Base-by-base conservation (phyloP, 495 filamentous ascomycete genomes). In the Trichocladium uniseriatum region DNA sequence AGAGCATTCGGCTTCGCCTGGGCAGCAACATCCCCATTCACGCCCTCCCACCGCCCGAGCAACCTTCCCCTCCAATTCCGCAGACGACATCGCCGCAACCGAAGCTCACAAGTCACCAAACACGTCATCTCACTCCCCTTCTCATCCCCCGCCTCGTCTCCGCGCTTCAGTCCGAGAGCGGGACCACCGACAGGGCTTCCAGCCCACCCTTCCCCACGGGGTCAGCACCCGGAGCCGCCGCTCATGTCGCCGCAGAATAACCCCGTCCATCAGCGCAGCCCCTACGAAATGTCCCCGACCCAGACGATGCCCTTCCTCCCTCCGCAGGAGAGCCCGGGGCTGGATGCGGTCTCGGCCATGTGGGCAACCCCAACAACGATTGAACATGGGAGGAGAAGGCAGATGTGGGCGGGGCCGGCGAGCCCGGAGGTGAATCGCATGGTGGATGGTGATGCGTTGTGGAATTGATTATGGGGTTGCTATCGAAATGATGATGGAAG, bases 1-100 rank as follows among this genome's bases (percentile, higher is more conserved):
- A 27, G 43, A 6, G 60, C 54, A 0, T 69, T 69, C 22, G 60
- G 62, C 0, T 24, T 10, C 5, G 52, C 65, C 2, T 67, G 64
- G 64, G 51, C 53, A 3, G 45, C 52, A 6, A 67, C 64, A 2
- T 61, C 64, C 13, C 58, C 24, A 27, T 34, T 19, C 55, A 46
- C 28, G 24, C 45, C 41, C 24, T 39, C 41, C 10, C 18, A 19
- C 31, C 31, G 31, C 13, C 43, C 22, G 32, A 16, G 22, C 28
- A 18, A 32, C 36, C 44, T 16, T 10, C 42, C 31, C n/a, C 20
- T 52, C 13, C 43, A 21, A 3, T 29, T 46, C 28, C 36, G 43
- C 9, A 19, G 43, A 1, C 43, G 43, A 1, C 43, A 52, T 11
- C 27, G 43, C 37, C 49, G 42, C 42, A 43, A 36, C 15, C 40